These are phyloP conservation scores for Flaveria bidentis DNA, from an alignment of 129 eudicot genomes.

Conservation along the genomic window DNA sequence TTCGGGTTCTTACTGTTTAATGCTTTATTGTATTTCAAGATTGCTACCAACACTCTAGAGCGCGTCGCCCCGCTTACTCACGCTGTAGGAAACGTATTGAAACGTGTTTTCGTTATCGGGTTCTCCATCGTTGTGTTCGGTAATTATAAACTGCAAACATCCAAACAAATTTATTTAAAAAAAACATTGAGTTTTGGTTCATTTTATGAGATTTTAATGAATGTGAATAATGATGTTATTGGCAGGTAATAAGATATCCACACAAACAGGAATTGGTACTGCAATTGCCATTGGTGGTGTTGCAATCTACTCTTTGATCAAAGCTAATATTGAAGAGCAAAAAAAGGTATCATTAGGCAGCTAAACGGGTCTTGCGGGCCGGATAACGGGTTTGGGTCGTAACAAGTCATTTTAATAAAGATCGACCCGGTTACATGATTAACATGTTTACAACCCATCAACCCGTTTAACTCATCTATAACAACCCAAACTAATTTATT, in stretches of 20 bases:
- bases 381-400: constrained; percentile 2
- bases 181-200: background rate
- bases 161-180: background rate
- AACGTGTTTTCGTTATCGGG: constrained; percentile 65
- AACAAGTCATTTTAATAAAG: background rate
- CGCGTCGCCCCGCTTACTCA: constrained; percentile 69
- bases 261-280: constrained; percentile 67
- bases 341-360: constrained; percentile 41
- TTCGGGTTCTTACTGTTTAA: background rate
- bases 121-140: constrained; percentile 64
- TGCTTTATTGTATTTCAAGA: constrained; percentile 26
- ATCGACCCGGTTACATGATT: too few species aligned
- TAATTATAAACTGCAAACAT: constrained; percentile 19
- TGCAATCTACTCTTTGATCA: constrained; percentile 55
- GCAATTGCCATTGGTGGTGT: constrained; percentile 66
- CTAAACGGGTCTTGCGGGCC: background rate
- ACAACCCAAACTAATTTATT: too few species aligned
- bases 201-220: constrained; percentile 10
- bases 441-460: too few species aligned
- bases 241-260: constrained; percentile 61
- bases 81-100: constrained; percentile 65
- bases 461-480: too few species aligned
- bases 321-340: constrained; percentile 56
- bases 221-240: background rate
- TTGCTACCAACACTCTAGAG: constrained; percentile 62